Conservation (phyloP, 805 yeast species). For the Saccharomyces eubayanus region DNA sequence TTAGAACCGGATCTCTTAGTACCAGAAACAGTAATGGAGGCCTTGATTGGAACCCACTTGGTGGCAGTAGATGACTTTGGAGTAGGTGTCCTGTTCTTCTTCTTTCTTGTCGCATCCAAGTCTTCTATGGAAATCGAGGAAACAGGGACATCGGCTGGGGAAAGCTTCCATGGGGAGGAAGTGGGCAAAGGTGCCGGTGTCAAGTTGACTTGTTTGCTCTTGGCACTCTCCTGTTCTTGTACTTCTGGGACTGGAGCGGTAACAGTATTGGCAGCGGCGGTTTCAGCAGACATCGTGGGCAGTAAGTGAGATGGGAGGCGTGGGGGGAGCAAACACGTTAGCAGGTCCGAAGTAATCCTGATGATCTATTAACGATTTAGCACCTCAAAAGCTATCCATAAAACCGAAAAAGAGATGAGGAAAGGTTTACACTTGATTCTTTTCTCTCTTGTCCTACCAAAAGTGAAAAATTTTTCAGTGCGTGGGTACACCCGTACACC, state of each 20-base stretch:
- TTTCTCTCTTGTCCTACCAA: neutral
- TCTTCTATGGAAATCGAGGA: slow-evolving; percentile 17
- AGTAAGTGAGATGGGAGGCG: neutral
- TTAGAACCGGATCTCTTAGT: slow-evolving; percentile 11
- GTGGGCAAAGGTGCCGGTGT: slow-evolving; percentile 32
- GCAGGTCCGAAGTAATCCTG: neutral
- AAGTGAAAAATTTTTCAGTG: slow-evolving; percentile 1
- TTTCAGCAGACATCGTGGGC: slow-evolving; percentile 1
- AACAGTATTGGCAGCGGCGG: neutral
- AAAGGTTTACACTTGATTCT: neutral
- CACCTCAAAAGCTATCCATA: neutral
- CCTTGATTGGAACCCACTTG: slow-evolving; percentile 68
- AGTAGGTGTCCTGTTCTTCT: slow-evolving; percentile 12
- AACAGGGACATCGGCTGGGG: slow-evolving; percentile 19
- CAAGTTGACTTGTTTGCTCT: slow-evolving; percentile 11
- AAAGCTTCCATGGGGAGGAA: slow-evolving; percentile 29
- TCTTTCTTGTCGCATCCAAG: slow-evolving; percentile 12
- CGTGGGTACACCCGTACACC: slow-evolving; percentile 3
- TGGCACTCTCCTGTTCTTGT: slow-evolving; percentile 10
- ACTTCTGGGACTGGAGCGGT: slow-evolving; percentile 1
- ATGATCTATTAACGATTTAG: neutral
- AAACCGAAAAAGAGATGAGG: neutral
- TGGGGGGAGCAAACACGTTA: neutral
- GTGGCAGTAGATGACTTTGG: slow-evolving; percentile 17
- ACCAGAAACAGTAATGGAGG: slow-evolving; percentile 39